These are phyloP conservation scores for Fusarium scirpi DNA, from an alignment of 2,329 filamentous ascomycete genomes.

Conservation along the genomic window DNA sequence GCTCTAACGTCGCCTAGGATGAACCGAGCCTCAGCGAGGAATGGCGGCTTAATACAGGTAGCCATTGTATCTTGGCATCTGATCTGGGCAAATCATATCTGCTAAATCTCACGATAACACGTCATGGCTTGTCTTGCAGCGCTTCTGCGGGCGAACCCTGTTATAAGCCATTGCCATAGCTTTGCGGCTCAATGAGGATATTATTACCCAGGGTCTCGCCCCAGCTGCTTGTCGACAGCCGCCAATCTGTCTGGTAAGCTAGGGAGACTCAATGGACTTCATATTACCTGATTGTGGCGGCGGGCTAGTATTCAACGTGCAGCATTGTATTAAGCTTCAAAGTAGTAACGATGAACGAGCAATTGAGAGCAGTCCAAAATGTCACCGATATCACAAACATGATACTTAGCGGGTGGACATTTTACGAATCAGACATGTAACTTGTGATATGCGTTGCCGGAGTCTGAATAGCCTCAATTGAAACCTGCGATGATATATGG, in stretches of 20 bases:
- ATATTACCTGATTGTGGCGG: conserved; percentile 11
- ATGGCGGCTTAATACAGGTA: neutral
- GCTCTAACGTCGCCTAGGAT: neutral
- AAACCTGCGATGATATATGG: neutral
- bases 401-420: neutral
- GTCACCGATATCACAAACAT: neutral
- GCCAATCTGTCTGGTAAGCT: conserved; percentile 1
- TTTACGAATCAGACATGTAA: neutral
- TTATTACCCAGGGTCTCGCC: neutral
- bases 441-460: neutral
- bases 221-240: neutral
- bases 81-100: neutral
- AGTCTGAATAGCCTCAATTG: conserved; percentile 12
- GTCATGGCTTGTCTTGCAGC: conserved; percentile 7
- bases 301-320: conserved; percentile 9
- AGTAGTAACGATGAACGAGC: neutral
- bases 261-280: neutral
- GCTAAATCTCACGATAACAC: neutral
- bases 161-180: conserved; percentile 11
- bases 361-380: neutral
- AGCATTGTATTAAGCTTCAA: conserved; percentile 8
- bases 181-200: neutral
- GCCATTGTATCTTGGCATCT: neutral
- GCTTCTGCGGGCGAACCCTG: conserved; percentile 4
- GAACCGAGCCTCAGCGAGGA: neutral